Base-by-base conservation (phyloP, 768 basidiomycete genomes). In the Termitomyces sp. region DNA sequence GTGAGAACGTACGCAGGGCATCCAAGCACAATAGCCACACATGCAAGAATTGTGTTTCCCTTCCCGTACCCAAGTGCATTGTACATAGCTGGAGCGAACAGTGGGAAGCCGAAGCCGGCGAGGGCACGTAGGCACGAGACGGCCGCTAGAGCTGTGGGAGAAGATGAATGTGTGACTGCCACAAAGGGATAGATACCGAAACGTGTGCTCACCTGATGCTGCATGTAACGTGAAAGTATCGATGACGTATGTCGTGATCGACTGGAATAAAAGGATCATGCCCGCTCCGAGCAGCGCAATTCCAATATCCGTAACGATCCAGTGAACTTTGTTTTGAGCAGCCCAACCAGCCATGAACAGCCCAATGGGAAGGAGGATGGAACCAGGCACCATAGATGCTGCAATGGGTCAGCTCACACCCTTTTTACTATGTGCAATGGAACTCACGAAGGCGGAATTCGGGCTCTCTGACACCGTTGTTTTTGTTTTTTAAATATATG, bases 21-120 rank as follows among this genome's bases (percentile, higher is more conserved):
- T 16, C 89, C 89, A 15, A 91, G 70, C 1, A 70, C 79, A 57
- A 91, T 83, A 2, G 86, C 77, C 1, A 81, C 64, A 9, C 69
- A 79, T 0, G 89, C 89, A 7, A 92, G 77, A 3, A 92, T 76
- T 0, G 89, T 88, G 63, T 85, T 73, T 8, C 87, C 88, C 62
- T 85, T 88, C 0, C 90, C 91, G 59, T 87, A 88, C 4, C 89
- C 91, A 0, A 92, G 75, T 15, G 76, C 74, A 1, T 75, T 70
- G 71, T 83, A 91, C 84, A 92, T 88, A 40, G 81, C 75, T 20
- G 87, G 85, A 3, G 86, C 88, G 65, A 92, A 92, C n/a, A 92
- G 73, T 2, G 91, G 91, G 68, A 93, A 91, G 1, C 81, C 85
- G 57, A 90, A 92, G 0, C 91, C 91, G 1, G 84, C 83, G 0